phyloP scores from a whole-genome alignment of 2,329 filamentous ascomycete species.

The Colletotrichum liriopes region DNA sequence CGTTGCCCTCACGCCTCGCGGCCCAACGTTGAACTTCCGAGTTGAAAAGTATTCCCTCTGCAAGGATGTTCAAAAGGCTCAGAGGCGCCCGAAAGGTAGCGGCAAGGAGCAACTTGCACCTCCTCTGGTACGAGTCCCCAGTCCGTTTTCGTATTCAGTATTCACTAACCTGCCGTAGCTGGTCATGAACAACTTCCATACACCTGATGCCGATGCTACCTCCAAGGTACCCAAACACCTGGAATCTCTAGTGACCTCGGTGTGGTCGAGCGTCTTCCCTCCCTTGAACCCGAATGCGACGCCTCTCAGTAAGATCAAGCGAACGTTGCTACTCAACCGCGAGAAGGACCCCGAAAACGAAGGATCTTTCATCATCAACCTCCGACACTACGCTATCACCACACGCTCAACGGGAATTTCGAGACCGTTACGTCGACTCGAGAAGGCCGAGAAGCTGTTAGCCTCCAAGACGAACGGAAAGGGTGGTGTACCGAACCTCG shows the following conservation, averaged over 20 bases:
- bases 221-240: constrained; percentile 92
- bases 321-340: constrained; percentile 91
- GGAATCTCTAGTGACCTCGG: constrained; percentile 90
- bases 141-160: constrained; percentile 15
- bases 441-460: constrained; percentile 86
- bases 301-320: constrained; percentile 91
- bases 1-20: constrained; percentile 88
- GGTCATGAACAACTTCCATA: constrained; percentile 98
- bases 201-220: constrained; percentile 71
- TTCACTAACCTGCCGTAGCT: constrained; percentile 66
- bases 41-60: constrained; percentile 95
- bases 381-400: constrained; percentile 95
- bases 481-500: constrained; percentile 86
- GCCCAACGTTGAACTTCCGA: constrained; percentile 93
- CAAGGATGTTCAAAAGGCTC: constrained; percentile 88
- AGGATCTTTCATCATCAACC: constrained; percentile 85
- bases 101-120: constrained; percentile 90
- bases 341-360: constrained; percentile 74
- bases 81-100: constrained; percentile 85
- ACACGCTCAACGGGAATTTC: constrained; percentile 90
- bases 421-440: constrained; percentile 85
- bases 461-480: constrained; percentile 74
- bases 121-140: constrained; percentile 76
- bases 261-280: constrained; percentile 97
- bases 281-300: constrained; percentile 94